These are phyloP conservation scores for Jamesozyma lodderae DNA, from an alignment of 805 yeast species.

Conservation along the genomic window DNA sequence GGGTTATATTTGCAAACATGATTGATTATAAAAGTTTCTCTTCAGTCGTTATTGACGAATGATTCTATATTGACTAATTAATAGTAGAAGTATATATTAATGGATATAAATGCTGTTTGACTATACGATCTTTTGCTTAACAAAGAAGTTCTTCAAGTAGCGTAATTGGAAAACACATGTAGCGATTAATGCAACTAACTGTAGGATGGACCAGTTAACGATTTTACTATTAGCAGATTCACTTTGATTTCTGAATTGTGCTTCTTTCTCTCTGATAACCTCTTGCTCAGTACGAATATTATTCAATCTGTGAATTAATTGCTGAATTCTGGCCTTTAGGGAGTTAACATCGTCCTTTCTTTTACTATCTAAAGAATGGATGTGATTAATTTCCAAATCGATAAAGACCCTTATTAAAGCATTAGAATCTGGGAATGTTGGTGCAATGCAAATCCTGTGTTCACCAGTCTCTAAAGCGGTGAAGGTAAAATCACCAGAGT, in stretches of 20 bases:
- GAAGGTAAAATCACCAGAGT: slow-evolving; percentile 65
- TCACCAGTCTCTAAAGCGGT: slow-evolving; percentile 79
- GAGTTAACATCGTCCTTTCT: slow-evolving; percentile 44
- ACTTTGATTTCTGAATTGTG: slow-evolving; percentile 63
- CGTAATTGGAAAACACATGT: slow-evolving; percentile 71
- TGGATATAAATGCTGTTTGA: not conserved
- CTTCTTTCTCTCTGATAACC: slow-evolving; percentile 59
- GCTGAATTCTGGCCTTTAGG: slow-evolving; percentile 48
- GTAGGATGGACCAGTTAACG: slow-evolving; percentile 64
- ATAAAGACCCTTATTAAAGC: slow-evolving; percentile 59
- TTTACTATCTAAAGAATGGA: slow-evolving; percentile 54
- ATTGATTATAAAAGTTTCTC: too few relatives aligned
- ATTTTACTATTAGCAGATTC: slow-evolving; percentile 70
- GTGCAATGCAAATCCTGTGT: slow-evolving; percentile 72
- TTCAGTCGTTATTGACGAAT: too few relatives aligned
- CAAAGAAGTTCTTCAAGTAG: slow-evolving; percentile 72
- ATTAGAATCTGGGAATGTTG: slow-evolving; percentile 33
- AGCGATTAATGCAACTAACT: slow-evolving; percentile 53
- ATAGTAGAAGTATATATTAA: not conserved
- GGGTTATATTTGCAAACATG: too few relatives aligned
- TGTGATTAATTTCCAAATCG: slow-evolving; percentile 62
- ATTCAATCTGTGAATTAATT: slow-evolving; percentile 47
- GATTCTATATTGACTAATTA: not conserved
- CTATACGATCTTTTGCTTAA: slow-evolving; percentile 76
- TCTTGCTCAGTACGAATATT: slow-evolving; percentile 59